Percentiles rank a stretch among this genome's conserved stretches.
These are phyloP conservation scores for Ascoidea asiatica DNA, from an alignment of 805 yeast genomes.

Conservation along the genomic window DNA sequence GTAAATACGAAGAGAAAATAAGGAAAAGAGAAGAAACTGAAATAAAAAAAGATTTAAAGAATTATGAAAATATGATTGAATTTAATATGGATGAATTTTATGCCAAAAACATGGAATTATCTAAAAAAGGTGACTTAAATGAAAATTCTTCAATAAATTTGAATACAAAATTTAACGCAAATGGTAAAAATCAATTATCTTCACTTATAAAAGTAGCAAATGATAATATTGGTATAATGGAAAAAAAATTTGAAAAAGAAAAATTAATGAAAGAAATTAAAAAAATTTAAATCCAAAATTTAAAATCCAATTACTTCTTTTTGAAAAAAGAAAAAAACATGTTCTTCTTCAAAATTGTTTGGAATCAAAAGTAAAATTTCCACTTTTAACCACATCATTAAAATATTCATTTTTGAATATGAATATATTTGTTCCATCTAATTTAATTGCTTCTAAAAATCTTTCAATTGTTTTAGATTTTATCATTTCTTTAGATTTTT, in stretches of 20 bases:
- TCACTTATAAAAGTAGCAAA: constrained; percentile 18
- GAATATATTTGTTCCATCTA: constrained; percentile 14
- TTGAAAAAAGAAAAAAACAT: no score
- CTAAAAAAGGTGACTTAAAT: constrained; percentile 17
- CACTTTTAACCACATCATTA: constrained; percentile 14
- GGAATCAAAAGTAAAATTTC: constrained; percentile 13
- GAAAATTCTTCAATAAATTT: constrained; percentile 11
- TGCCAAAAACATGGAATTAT: constrained; percentile 13
- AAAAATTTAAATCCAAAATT: constrained; percentile 9
- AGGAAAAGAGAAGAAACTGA: no score
- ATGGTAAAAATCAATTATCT: constrained; percentile 20
- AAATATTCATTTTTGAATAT: constrained; percentile 18
- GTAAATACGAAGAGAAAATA: no score
- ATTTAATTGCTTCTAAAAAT: constrained; percentile 16
- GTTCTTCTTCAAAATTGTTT: no score
- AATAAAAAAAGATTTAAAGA: no score
- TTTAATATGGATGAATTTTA: constrained; percentile 20
- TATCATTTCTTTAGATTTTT: constrained; percentile 8
- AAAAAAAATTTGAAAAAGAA: constrained; percentile 12
- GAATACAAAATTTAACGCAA: constrained; percentile 14
- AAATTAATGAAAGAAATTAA: constrained; percentile 9
- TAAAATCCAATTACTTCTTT: no score
- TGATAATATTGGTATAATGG: constrained; percentile 15
- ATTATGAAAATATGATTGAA: constrained; percentile 16
- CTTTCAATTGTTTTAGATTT: constrained; percentile 15